Evolutionary conservation across 1,284 basidiomycete genomes (phyloP).

Genomic region (Sporisorium iseilematis-ciliati): DNA sequence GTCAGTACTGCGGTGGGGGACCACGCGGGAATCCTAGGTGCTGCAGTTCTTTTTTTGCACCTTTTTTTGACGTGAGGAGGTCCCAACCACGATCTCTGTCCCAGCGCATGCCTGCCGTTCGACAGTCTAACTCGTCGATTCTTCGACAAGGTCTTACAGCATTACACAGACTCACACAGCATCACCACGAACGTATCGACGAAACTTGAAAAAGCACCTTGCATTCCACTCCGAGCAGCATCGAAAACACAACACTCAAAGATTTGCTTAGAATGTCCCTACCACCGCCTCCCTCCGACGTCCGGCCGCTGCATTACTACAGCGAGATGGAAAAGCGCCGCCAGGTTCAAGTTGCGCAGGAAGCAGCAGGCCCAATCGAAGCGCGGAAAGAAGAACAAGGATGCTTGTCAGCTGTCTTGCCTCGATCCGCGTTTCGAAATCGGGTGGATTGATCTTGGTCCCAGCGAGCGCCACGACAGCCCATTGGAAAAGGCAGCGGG

Average conservation of each 20-base stretch:
- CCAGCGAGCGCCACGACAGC: slow-evolving; percentile 56
- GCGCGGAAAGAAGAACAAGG: slow-evolving; percentile 1
- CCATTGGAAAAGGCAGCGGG: slow-evolving; percentile 56
- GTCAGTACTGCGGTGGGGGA: slow-evolving; percentile 86
- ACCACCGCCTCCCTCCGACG: slow-evolving; percentile 57
- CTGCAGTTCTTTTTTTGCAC: slow-evolving; percentile 75
- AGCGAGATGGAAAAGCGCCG: slow-evolving; percentile 53
- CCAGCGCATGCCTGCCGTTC: background rate
- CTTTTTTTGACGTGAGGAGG: slow-evolving; percentile 1
- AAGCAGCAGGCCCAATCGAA: slow-evolving; percentile 40
- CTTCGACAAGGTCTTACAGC: no score
- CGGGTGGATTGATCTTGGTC: slow-evolving; percentile 51
- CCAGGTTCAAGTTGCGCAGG: slow-evolving; percentile 59
- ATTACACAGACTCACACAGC: no score
- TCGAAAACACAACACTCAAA: background rate
- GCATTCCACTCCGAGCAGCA: background rate
- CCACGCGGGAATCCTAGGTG: slow-evolving; percentile 85
- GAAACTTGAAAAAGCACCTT: background rate
- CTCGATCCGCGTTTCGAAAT: background rate
- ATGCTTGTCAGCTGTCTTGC: slow-evolving; percentile 49
- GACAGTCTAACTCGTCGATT: no score
- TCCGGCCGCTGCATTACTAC: slow-evolving; percentile 41
- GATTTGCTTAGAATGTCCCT: slow-evolving; percentile 32
- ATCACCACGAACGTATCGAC: no score
- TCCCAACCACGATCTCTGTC: background rate